phyloP scores from a whole-genome alignment of 73 alveolate species.

The Blepharisma japonicum region DNA sequence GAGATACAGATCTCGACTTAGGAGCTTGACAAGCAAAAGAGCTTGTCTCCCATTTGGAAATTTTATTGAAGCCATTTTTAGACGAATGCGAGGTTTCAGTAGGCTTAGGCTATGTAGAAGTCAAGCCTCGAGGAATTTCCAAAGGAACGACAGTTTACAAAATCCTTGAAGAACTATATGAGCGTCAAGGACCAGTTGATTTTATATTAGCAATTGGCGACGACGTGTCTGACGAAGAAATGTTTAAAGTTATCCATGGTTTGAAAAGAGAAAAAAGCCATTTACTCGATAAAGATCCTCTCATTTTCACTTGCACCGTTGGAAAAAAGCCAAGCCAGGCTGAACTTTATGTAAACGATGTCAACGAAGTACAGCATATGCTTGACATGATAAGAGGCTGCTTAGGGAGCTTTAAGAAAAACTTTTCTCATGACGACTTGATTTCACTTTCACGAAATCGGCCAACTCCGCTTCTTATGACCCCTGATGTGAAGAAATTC shows the following conservation, averaged over 20 bases:
- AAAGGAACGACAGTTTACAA: constrained; percentile 14
- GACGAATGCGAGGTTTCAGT: constrained; percentile 21
- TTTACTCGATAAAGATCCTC: not conserved
- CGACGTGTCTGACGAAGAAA: constrained; percentile 73
- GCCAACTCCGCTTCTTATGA: too few species aligned
- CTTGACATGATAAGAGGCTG: too few species aligned
- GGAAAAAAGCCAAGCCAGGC: constrained; percentile 72
- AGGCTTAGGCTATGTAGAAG: constrained; percentile 23
- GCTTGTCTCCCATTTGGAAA: constrained; percentile 38
- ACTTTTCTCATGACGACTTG: too few species aligned
- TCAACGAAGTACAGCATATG: constrained; percentile 44
- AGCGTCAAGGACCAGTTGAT: constrained; percentile 41
- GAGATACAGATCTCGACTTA: constrained; percentile 52
- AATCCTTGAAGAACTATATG: constrained; percentile 25
- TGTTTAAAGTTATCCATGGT: constrained; percentile 59
- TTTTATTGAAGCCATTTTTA: not conserved
- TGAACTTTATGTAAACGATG: constrained; percentile 46
- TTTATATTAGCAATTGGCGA: constrained; percentile 64
- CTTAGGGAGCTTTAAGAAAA: too few species aligned
- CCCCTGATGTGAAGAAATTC: too few species aligned
- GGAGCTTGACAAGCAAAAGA: constrained; percentile 66
- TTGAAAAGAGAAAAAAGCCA: constrained; percentile 44
- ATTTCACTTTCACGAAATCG: too few species aligned
- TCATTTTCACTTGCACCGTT: constrained; percentile 39
- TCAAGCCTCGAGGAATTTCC: constrained; percentile 22